phyloP scores from a whole-genome alignment of 306 rosid species.

The Pachyrhizus erosus region DNA sequence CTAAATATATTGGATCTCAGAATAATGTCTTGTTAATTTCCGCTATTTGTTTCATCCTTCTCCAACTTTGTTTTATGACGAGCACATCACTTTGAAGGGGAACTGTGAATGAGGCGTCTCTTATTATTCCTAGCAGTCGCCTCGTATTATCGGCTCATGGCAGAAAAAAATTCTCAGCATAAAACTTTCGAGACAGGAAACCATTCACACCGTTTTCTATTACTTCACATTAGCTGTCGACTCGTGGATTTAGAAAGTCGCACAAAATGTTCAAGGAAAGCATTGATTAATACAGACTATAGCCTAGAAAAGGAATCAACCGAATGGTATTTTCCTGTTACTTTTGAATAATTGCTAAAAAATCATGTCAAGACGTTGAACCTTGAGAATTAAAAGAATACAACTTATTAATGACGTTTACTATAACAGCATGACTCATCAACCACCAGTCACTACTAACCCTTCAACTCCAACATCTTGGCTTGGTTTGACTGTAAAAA shows the following conservation, averaged over 20 bases:
- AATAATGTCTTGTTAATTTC: not conserved
- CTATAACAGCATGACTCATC: not conserved
- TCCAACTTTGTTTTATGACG: not conserved
- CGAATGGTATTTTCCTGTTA: not conserved
- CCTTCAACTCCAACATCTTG: not conserved
- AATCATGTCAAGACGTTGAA: not conserved
- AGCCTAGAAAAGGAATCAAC: not conserved
- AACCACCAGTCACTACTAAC: not conserved
- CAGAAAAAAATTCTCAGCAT: not conserved
- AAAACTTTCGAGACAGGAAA: not conserved
- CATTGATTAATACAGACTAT: not conserved
- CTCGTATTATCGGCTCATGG: not conserved
- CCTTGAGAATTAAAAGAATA: not conserved
- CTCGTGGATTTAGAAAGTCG: not conserved
- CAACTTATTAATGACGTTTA: not conserved
- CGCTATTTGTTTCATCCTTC: not conserved
- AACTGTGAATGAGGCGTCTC: not conserved
- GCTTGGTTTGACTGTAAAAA: slow-evolving; percentile 1
- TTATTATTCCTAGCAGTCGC: not conserved
- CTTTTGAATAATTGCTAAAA: not conserved
- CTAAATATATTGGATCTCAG: not conserved
- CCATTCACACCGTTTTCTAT: not conserved
- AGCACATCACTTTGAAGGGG: not conserved
- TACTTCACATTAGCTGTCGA: not conserved
- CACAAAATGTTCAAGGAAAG: not conserved